Evolutionary conservation across 768 basidiomycete genomes (phyloP), one percentile per base, ranked within the genome.

Genomic region (Hericium rajendrae): DNA sequence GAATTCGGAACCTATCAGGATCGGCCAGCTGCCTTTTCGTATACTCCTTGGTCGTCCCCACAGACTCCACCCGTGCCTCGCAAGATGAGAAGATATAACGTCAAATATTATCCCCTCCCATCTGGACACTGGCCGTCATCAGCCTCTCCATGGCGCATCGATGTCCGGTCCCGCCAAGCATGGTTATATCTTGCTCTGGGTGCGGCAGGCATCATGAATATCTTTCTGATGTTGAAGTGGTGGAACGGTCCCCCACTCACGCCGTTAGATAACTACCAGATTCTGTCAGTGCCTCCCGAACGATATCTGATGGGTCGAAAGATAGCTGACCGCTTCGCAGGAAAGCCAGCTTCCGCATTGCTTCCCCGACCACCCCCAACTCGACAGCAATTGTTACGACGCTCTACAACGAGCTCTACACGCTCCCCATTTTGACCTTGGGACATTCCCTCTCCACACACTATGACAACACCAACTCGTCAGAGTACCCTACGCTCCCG

Each of bases 361-460:
- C 6, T 20, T 10, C 37, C 6, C 38, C 32, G 12, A 53, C 50
- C 50, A 15, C 38, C n/a, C 13, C 37, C 37, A 32, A 26, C 59
- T 57, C 22, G 13, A 26, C 26, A 28, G 69, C 66, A 4, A 66
- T 72, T 41, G 69, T 70, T 6, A 67, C 70, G 2, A 62, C 70
- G 18, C 57, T 72, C 2, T 71, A 71, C 61, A 67, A 68, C 37
- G 68, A 72, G 57, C 56, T 62, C 0, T 73, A 64, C 53, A 67
- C 69, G 9, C 60, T 66, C 26, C 68, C 67, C 4, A 63, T 69
- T 16, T 66, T 68, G 15, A 68, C 70, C 6, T 62, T 71, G 10
- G 71, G 69, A 13, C 65, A 72, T 58, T 66, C 70, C 0, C 60
- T 68, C 10, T 58, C 60, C 28, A 53, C 55, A 16, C 65, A 62